Conservation (phyloP, 2,329 filamentous ascomycete species). For the Whalleya microplaca region DNA sequence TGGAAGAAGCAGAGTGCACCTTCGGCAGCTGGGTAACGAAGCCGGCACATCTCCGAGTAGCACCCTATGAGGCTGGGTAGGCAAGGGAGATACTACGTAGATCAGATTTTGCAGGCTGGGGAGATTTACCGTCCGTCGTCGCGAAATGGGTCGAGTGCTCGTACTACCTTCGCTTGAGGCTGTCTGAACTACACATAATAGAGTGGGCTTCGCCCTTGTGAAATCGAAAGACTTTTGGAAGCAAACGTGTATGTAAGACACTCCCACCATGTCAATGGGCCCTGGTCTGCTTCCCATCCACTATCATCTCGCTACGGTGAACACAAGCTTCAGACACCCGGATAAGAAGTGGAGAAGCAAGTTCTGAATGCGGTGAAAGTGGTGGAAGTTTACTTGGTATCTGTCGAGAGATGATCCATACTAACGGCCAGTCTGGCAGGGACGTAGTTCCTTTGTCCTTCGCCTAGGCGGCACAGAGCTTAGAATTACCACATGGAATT, state of each 20-base stretch:
- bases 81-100: not conserved
- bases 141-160: not conserved
- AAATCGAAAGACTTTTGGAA: not conserved
- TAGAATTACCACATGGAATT: too few relatives aligned
- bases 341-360: not conserved
- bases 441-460: not conserved
- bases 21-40: not conserved
- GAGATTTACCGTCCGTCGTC: not conserved
- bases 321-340: not conserved
- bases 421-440: slow-evolving; percentile 6
- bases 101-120: not conserved
- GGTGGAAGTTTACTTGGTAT: not conserved
- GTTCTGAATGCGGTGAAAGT: not conserved
- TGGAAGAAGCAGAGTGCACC: not conserved
- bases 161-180: slow-evolving; percentile 4
- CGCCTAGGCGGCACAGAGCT: too few relatives aligned
- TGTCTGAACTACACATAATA: not conserved
- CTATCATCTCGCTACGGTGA: not conserved
- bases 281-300: too few relatives aligned
- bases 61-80: not conserved
- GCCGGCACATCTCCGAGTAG: too few relatives aligned
- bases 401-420: not conserved
- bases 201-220: not conserved
- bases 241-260: not conserved
- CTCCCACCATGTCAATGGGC: not conserved